Percentiles rank a stretch among this genome's conserved stretches.
Conservation (phyloP, 2,329 filamentous ascomycete species). For the Trichoderma hamatum region DNA sequence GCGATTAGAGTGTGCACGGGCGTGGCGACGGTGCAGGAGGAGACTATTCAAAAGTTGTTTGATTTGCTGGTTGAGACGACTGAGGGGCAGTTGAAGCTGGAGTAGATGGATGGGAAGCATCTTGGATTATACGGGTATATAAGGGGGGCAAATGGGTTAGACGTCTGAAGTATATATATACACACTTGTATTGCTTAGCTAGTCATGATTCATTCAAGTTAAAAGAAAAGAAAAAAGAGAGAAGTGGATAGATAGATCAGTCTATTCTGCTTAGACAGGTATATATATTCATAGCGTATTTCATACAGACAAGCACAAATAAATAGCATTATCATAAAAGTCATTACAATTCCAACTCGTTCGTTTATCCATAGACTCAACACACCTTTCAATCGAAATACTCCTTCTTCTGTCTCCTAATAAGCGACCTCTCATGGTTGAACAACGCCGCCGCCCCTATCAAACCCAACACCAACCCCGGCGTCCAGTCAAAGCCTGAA, state of each 20-base stretch:
- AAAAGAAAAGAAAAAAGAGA: not conserved
- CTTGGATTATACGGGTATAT: not conserved
- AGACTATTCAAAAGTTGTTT: constrained; percentile 75
- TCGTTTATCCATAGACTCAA: not conserved
- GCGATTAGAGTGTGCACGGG: constrained; percentile 81
- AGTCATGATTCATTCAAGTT: not conserved
- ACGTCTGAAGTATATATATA: not conserved
- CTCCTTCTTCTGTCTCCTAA: constrained; percentile 21
- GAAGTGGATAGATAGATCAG: not conserved
- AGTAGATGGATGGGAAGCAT: not conserved
- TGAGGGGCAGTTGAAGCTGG: constrained; percentile 51
- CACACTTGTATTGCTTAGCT: not conserved
- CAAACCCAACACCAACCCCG: constrained; percentile 22
- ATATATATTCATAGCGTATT: not conserved
- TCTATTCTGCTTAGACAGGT: not conserved
- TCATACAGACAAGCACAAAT: not conserved
- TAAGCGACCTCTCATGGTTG: constrained; percentile 24
- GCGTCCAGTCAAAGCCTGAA: constrained; percentile 26
- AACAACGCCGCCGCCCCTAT: constrained; percentile 26
- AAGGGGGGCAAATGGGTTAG: not conserved
- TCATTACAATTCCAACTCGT: not conserved
- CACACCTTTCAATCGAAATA: not conserved
- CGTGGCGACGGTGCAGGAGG: constrained; percentile 67
- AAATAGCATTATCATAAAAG: not conserved
- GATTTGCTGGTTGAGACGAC: constrained; percentile 68